A percentile compares a stretch with the other conserved stretches of the same genome.
These are phyloP conservation scores for Penicillium robsamsonii DNA, from an alignment of 495 filamentous ascomycete species.

Conservation along the genomic window DNA sequence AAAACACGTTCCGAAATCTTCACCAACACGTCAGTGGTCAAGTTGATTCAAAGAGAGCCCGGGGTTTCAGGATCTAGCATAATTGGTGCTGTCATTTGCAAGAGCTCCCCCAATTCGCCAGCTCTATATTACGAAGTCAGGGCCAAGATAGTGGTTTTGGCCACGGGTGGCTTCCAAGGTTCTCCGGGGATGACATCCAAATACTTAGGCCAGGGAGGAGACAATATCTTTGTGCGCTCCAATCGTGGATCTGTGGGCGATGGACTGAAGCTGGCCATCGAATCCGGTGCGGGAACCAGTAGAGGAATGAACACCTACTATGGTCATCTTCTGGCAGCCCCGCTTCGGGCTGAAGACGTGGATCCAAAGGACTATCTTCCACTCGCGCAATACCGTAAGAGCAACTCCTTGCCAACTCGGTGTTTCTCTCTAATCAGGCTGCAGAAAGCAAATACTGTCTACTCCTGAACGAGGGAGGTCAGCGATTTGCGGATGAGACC, in stretches of 20 bases:
- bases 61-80: slow-evolving; percentile 19
- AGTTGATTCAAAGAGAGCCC: slow-evolving; percentile 21
- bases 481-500: slow-evolving; percentile 24
- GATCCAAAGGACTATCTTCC: slow-evolving; percentile 26
- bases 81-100: slow-evolving; percentile 22
- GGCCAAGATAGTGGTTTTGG: slow-evolving; percentile 25
- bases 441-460: slow-evolving; percentile 30
- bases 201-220: slow-evolving; percentile 24
- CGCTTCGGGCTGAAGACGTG: slow-evolving; percentile 19
- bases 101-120: background rate
- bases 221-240: slow-evolving; percentile 31
- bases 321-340: slow-evolving; percentile 26
- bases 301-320: slow-evolving; percentile 29
- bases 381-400: slow-evolving; percentile 27
- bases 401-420: background rate
- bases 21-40: slow-evolving; percentile 21
- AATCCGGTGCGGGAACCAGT: slow-evolving; percentile 23
- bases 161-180: slow-evolving; percentile 30
- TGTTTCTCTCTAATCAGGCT: background rate
- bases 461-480: slow-evolving; percentile 20
- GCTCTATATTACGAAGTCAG: slow-evolving; percentile 17
- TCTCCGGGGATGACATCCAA: slow-evolving; percentile 17
- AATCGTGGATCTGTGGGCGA: slow-evolving; percentile 28
- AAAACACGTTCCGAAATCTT: slow-evolving; percentile 16
- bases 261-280: slow-evolving; percentile 20